Conservation (phyloP, 225 moss, liverwort and hornwort genomes). For the Pseudisothecium myosuroides region DNA sequence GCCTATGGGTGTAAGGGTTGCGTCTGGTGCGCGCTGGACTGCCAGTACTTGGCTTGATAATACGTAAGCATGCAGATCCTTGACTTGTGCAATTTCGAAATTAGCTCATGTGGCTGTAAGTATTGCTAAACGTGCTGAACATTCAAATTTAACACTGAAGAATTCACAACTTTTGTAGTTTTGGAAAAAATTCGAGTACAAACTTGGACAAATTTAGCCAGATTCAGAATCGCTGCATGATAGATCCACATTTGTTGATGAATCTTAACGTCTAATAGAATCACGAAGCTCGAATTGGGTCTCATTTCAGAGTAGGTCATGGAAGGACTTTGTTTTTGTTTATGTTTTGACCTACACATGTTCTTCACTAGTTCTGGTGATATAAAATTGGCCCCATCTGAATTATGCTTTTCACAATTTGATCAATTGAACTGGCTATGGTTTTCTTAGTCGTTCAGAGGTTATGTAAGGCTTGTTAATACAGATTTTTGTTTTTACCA, state of each 20-base stretch:
- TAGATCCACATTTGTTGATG: not conserved
- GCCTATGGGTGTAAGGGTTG: not conserved
- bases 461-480: not conserved
- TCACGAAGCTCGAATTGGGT: not conserved
- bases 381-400: not conserved
- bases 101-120: not conserved
- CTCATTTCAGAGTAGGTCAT: not conserved
- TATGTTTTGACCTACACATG: not conserved
- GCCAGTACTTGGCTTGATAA: conserved; percentile 65
- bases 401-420: not conserved
- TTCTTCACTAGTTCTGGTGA: not conserved
- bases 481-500: not conserved
- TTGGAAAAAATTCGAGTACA: not conserved
- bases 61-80: conserved; percentile 21
- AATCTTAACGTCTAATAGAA: not conserved
- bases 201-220: not conserved
- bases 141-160: not conserved
- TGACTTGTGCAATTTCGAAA: not conserved
- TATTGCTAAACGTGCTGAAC: not conserved
- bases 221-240: not conserved
- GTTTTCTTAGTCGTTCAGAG: not conserved
- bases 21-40: conserved; percentile 27
- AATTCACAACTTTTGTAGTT: not conserved
- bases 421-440: not conserved
- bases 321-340: not conserved